Evolutionary conservation across 2,329 filamentous ascomycete species (phyloP).

Genomic region (Talaromyces piceae): DNA sequence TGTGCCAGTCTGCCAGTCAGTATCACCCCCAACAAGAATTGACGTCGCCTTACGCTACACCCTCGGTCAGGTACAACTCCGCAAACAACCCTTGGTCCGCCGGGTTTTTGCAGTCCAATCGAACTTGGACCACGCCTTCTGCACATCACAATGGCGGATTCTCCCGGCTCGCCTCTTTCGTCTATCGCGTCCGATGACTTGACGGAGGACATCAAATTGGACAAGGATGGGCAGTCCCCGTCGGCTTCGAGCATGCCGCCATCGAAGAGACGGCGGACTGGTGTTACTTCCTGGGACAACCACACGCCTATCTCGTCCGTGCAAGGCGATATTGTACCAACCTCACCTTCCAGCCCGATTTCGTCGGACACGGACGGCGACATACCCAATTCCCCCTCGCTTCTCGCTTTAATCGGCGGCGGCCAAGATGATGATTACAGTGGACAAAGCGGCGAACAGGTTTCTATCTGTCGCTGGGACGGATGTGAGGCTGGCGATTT

Average conservation of each 20-base stretch:
- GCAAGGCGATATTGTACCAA: conserved; percentile 31
- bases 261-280: conserved; percentile 43
- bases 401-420: conserved; percentile 31
- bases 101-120: not conserved
- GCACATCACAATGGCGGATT: conserved; percentile 41
- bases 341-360: conserved; percentile 59
- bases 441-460: conserved; percentile 63
- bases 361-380: conserved; percentile 88
- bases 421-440: conserved; percentile 55
- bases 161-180: conserved; percentile 57
- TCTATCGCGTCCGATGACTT: conserved; percentile 58
- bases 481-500: conserved; percentile 64
- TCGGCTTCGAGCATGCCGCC: conserved; percentile 36
- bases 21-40: no score
- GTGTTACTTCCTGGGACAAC: conserved; percentile 37
- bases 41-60: not conserved
- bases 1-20: not conserved
- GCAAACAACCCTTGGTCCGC: not conserved
- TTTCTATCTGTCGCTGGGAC: conserved; percentile 72
- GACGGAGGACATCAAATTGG: conserved; percentile 50
- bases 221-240: conserved; percentile 41
- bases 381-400: conserved; percentile 64
- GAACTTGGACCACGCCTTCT: not conserved
- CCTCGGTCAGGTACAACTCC: not conserved
- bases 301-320: conserved; percentile 44